Evolutionary conservation across 2,329 filamentous ascomycete species (phyloP), one percentile per base, ranked within the genome.

Genomic region (Lomentospora prolificans): DNA sequence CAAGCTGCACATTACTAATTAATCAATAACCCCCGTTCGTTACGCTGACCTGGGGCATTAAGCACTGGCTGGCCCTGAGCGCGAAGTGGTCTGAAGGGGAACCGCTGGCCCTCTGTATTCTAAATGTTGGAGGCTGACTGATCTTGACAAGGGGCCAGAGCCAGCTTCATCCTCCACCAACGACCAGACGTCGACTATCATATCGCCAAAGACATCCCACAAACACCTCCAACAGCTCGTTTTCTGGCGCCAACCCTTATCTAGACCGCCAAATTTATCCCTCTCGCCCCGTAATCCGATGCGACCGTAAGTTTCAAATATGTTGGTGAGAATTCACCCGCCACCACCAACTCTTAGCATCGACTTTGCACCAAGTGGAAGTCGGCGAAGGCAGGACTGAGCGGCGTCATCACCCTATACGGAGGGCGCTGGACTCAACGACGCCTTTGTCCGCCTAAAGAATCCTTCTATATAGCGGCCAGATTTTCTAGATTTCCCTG

Each of bases 291-390:
- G 5, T 36, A 22, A 14, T 12, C 52, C 52, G 6, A 54, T 54
- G 52, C 36, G 22, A 30, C 36, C 24, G 14, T 54, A 54, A 50
- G 36, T 27, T 27, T 51, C 53, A 46, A 55, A 55, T 33, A 55
- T 55, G 53, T 55, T 55, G 53, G 30, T 55, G 44, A 51, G 39
- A n/a, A 31, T 55, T 55, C 44, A 51, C 53, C 53, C 27, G 24
- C 33, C 22, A 54, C 52, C 33, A 30, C 25, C 52, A n/a, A 50
- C 53, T 27, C 46, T 46, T 27, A 36, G 50, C 17, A 55, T 28
- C 53, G 46, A 51, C 53, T 41, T 27, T 41, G 25, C 53, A 25
- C 30, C 28, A 17, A 50, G 53, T 55, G 28, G 44, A 55, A 55
- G 53, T 51, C 44, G 53, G 48, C 17, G 25, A 51, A 51, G 53